These are phyloP conservation scores for Schwanniomyces occidentalis DNA, from an alignment of 805 yeast genomes.

Conservation along the genomic window DNA sequence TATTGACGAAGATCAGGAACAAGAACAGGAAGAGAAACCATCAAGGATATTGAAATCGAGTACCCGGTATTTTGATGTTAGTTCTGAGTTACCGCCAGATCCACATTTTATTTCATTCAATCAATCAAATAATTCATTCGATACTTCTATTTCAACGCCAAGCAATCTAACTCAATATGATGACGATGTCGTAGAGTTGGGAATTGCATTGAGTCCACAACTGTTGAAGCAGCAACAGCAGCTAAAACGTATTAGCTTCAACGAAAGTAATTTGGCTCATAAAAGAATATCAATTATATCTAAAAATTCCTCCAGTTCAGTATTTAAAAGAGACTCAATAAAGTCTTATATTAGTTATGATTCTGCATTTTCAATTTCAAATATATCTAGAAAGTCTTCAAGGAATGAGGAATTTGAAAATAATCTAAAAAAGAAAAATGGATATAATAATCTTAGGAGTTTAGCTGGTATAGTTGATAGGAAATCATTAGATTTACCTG, in stretches of 20 bases:
- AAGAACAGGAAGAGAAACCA: neutral
- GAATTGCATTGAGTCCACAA: slow-evolving; percentile 42
- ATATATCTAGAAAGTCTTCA: slow-evolving; percentile 14
- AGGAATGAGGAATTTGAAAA: slow-evolving; percentile 12
- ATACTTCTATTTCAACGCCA: slow-evolving; percentile 32
- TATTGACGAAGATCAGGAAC: slow-evolving; percentile 5
- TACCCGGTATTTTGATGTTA: slow-evolving; percentile 25
- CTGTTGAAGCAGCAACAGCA: slow-evolving; percentile 20
- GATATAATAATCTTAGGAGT: slow-evolving; percentile 48
- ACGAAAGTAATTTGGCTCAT: slow-evolving; percentile 14
- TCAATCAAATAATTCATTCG: slow-evolving; percentile 9
- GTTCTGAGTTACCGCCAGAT: slow-evolving; percentile 12
- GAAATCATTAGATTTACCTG: slow-evolving; percentile 3
- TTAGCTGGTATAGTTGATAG: slow-evolving; percentile 10
- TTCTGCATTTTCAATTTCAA: slow-evolving; percentile 48
- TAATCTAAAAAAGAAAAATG: slow-evolving; percentile 49
- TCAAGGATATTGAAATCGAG: slow-evolving; percentile 13
- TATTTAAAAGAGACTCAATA: slow-evolving; percentile 30
- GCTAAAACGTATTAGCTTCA: slow-evolving; percentile 24
- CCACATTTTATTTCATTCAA: slow-evolving; percentile 6
- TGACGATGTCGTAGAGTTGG: slow-evolving; percentile 43
- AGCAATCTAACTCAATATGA: slow-evolving; percentile 40
- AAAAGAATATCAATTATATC: slow-evolving; percentile 23
- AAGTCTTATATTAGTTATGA: slow-evolving; percentile 62
- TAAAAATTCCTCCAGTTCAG: slow-evolving; percentile 33